phyloP scores from a whole-genome alignment of 192 early-diverging fungal genomes.

The Diversispora epigaea region DNA sequence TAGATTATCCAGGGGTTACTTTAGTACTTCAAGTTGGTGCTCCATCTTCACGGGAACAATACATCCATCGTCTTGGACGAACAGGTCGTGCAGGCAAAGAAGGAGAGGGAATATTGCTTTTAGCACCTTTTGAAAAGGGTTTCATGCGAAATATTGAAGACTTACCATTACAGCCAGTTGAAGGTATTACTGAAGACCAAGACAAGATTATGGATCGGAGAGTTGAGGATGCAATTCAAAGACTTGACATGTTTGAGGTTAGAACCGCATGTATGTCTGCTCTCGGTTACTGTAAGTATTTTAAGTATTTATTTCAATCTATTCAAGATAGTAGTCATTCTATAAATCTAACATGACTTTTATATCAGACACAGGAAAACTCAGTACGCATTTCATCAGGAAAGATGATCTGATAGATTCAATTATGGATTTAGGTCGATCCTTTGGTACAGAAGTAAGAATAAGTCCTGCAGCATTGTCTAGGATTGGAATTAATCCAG shows the following conservation, averaged over 20 bases:
- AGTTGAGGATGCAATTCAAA: conserved; percentile 37
- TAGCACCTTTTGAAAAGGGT: conserved; percentile 74
- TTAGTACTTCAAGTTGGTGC: conserved; percentile 89
- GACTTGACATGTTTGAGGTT: conserved; percentile 52
- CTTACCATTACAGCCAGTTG: conserved; percentile 57
- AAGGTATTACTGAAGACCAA: conserved; percentile 40
- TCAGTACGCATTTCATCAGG: conserved; percentile 24
- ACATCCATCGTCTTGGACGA: conserved; percentile 94
- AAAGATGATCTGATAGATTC: conserved; percentile 33
- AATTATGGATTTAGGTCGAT: conserved; percentile 20
- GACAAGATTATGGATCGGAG: neutral
- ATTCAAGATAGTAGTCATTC: conserved; percentile 33
- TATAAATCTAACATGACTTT: conserved; percentile 4
- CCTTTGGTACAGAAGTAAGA: conserved; percentile 35
- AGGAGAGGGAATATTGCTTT: conserved; percentile 82
- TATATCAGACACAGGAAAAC: conserved; percentile 27
- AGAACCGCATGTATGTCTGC: conserved; percentile 59
- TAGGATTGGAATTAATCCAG: neutral
- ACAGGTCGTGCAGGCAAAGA: conserved; percentile 93
- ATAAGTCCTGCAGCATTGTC: conserved; percentile 9
- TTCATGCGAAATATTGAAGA: conserved; percentile 66
- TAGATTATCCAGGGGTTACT: conserved; percentile 93
- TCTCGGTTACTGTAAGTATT: conserved; percentile 62
- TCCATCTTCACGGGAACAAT: conserved; percentile 79
- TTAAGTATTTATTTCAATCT: conserved; percentile 12